phyloP scores from a whole-genome alignment of 495 filamentous ascomycete genomes.

The Margaritispora aquatica region DNA sequence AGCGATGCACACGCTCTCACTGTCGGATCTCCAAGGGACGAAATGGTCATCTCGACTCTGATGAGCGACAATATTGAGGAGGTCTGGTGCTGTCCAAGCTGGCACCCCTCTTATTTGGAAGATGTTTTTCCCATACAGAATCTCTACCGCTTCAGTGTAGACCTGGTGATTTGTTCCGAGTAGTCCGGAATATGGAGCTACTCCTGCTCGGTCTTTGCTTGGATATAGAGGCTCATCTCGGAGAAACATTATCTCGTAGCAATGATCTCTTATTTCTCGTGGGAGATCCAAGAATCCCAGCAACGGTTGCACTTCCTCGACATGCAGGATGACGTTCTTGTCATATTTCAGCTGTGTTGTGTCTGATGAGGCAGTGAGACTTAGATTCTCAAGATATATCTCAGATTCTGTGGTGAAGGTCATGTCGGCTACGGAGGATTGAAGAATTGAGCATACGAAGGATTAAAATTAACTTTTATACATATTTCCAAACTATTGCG shows the following conservation, averaged over 20 bases:
- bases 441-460: neutral
- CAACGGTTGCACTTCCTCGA: neutral
- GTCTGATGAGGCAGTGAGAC: neutral
- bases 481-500: neutral
- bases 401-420: neutral
- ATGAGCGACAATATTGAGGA: conserved; percentile 6
- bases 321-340: conserved; percentile 2
- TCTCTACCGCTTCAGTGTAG: conserved; percentile 9
- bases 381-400: neutral
- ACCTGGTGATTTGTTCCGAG: conserved; percentile 13
- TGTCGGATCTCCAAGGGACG: neutral
- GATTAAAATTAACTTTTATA: neutral
- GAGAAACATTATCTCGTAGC: conserved; percentile 6
- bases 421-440: neutral
- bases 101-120: conserved; percentile 12
- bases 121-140: conserved; percentile 12
- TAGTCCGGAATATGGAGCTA: conserved; percentile 2
- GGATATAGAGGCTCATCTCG: conserved; percentile 3
- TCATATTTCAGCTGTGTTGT: neutral
- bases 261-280: conserved; percentile 13
- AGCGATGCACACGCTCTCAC: conserved; percentile 3
- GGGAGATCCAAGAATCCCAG: conserved; percentile 6
- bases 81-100: neutral
- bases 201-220: conserved; percentile 9
- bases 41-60: conserved; percentile 3